A percentile compares a stretch with the other conserved stretches of the same genome.
These are phyloP conservation scores for Solanum dulcamara DNA, from an alignment of 257 asterid species.

Conservation along the genomic window DNA sequence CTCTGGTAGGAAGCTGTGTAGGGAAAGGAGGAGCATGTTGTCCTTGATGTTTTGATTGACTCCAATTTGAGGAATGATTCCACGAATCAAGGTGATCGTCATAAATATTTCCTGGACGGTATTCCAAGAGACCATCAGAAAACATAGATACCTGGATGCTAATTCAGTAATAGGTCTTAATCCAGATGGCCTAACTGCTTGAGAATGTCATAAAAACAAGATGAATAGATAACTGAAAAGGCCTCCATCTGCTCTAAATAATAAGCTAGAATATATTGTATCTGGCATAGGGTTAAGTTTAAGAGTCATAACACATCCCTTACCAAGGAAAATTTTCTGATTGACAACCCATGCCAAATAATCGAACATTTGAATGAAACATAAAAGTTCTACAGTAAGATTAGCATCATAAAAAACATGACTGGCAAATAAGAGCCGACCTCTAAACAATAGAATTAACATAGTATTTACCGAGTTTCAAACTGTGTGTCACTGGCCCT, in stretches of 20 bases:
- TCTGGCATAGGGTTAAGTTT: background rate
- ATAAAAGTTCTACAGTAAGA: background rate
- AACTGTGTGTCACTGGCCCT: background rate
- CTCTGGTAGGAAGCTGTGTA: constrained; percentile 83
- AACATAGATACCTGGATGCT: background rate
- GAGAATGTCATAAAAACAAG: background rate
- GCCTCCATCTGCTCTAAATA: background rate
- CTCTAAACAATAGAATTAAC: background rate
- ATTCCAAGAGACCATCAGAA: constrained; percentile 10
- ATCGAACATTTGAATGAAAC: background rate
- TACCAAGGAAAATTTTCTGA: background rate
- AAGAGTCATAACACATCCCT: background rate
- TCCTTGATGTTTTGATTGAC: constrained; percentile 44
- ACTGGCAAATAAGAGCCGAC: background rate
- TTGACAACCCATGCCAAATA: background rate
- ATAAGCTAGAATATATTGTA: background rate
- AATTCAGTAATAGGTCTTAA: background rate
- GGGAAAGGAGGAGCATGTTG: constrained; percentile 62
- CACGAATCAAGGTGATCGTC: constrained; percentile 51
- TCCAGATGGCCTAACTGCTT: background rate
- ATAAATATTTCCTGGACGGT: constrained; percentile 34
- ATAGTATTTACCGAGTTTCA: background rate
- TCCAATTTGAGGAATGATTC: constrained; percentile 37
- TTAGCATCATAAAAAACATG: background rate
- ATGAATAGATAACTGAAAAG: background rate